A percentile compares a stretch with the other conserved stretches of the same genome.
phyloP scores from a whole-genome alignment of 805 yeast species.

The Hemisphaericaspora nanyangensis region DNA sequence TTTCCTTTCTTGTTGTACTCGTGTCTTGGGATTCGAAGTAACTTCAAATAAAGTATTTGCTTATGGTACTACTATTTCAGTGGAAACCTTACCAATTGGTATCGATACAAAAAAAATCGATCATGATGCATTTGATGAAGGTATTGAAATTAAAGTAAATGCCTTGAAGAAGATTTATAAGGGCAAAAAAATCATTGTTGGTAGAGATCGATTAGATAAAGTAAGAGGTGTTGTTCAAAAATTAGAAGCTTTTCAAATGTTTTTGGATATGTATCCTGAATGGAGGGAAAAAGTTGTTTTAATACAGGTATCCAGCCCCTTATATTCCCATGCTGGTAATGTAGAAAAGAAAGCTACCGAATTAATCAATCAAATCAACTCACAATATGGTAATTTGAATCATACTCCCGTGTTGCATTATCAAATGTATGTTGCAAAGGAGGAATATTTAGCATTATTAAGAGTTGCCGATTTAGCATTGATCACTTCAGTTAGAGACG shows the following conservation, averaged over 20 bases:
- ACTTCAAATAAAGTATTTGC: constrained; percentile 55
- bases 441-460: constrained; percentile 83
- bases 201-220: constrained; percentile 87
- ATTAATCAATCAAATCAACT: constrained; percentile 75
- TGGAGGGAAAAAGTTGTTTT: constrained; percentile 85
- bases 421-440: constrained; percentile 82
- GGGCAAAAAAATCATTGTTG: constrained; percentile 77
- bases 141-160: constrained; percentile 58
- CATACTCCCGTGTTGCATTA: constrained; percentile 89
- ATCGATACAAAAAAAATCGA: constrained; percentile 73
- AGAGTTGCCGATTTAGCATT: constrained; percentile 88
- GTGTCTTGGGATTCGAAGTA: constrained; percentile 81
- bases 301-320: constrained; percentile 88
- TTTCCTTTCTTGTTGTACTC: constrained; percentile 83
- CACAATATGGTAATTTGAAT: constrained; percentile 77
- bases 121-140: constrained; percentile 50
- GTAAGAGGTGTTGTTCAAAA: constrained; percentile 95
- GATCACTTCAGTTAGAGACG: constrained; percentile 89
- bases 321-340: constrained; percentile 54
- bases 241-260: constrained; percentile 83
- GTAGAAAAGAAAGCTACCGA: constrained; percentile 83
- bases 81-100: constrained; percentile 83
- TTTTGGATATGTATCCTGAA: constrained; percentile 86
- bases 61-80: constrained; percentile 72
- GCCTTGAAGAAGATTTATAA: constrained; percentile 62